These are phyloP conservation scores for Backusella tarrabulga DNA, from an alignment of 192 early-diverging fungal genomes.

Conservation along the genomic window DNA sequence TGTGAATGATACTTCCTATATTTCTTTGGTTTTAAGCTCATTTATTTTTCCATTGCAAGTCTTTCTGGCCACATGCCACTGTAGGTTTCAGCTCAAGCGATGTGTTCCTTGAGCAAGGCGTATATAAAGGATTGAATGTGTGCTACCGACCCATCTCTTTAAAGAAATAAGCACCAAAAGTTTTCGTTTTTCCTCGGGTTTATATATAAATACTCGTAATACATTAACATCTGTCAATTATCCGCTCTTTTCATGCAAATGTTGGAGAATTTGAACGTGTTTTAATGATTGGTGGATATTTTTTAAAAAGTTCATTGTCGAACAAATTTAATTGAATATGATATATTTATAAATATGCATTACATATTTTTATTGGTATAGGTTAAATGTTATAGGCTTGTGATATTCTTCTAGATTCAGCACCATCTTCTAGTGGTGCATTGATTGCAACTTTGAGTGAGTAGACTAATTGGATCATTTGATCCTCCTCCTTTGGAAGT, in stretches of 20 bases:
- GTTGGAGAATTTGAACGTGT: not conserved
- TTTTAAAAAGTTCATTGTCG: not conserved
- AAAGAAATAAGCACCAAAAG: not conserved
- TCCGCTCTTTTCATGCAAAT: no score
- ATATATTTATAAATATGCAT: not conserved
- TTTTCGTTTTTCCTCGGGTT: no score
- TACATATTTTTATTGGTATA: not conserved
- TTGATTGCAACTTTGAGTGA: conserved; percentile 27
- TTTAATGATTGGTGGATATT: not conserved
- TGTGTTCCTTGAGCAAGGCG: conserved; percentile 62
- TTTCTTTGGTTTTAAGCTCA: not conserved
- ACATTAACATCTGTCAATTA: not conserved
- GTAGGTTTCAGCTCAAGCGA: conserved; percentile 64
- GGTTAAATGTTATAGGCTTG: conserved; percentile 14
- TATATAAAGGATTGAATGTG: conserved; percentile 69
- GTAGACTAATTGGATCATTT: conserved; percentile 42
- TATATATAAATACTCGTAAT: not conserved
- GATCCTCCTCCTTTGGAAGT: conserved; percentile 32
- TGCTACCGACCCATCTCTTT: conserved; percentile 55
- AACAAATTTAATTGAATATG: not conserved
- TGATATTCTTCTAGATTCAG: conserved; percentile 7
- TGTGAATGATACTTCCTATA: not conserved
- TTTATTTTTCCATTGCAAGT: conserved; percentile 14
- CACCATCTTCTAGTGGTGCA: conserved; percentile 6
- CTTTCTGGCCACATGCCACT: conserved; percentile 69